Evolutionary conservation across 1,139 yeast species (phyloP), one percentile per base, ranked within the genome.

Genomic region (Geotrichum fermentans): DNA sequence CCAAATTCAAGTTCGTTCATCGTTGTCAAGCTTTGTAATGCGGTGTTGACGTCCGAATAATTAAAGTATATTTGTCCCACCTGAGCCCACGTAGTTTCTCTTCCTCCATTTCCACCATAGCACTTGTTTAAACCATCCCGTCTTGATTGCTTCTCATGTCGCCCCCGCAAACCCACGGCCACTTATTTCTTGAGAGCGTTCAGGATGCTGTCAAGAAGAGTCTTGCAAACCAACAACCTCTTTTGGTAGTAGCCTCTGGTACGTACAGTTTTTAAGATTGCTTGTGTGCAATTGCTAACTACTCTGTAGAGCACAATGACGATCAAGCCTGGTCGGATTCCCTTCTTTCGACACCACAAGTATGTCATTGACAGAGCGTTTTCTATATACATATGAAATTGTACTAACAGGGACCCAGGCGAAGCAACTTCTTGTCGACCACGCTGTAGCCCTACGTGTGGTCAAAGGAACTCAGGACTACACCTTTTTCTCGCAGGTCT

Each of bases 401-500:
- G n/a, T 28, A 16, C 47, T 29, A 40, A 38, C 24, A n/a, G 7
- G 13, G 6, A 18, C 37, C 11, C 39, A 42, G 42, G 34, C 51
- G 14, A 43, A 43, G 22, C 29, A 34, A 33, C 32, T 40, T 14
- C 34, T 46, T 16, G 45, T 39, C 1, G 18, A 18, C 32, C 40
- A 28, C 10, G 71, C 71, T 33, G 71, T 81, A 2, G 69, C 76
- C 40, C 64, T 82, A 45, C 69, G 71, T 55, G 62, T 82, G 34
- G 50, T 64, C 1, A 69, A 73, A 40, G 74, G 68, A n/a, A 66
- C 80, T 0, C 60, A 61, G 1, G 82, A 82, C 53, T 79, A 68
- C 55, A 62, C 58, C 0, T 69, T 68, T 55, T 80, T 83, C 56
- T 67, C 71, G 40, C 78, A 76, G 55, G 65, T 79, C 13, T 79